These are phyloP conservation scores for Populus ilicifolia DNA, from an alignment of 345 rosid genomes.

Conservation along the genomic window DNA sequence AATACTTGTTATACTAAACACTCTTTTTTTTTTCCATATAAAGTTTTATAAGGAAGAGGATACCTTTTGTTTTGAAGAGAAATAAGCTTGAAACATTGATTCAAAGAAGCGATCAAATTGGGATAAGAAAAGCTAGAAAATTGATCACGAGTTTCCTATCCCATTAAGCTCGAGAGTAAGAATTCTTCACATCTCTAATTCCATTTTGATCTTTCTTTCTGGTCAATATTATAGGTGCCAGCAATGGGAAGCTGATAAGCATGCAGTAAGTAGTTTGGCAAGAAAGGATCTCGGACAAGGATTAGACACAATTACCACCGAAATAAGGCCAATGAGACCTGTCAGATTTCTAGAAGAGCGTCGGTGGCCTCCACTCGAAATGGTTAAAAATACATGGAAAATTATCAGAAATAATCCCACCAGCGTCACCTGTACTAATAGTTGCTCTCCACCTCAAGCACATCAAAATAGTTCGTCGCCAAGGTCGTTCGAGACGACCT, in stretches of 20 bases:
- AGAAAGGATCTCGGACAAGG: conserved; percentile 19
- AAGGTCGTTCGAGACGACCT: conserved; percentile 1
- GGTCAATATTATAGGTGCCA: conserved; percentile 10
- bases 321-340: conserved; percentile 29
- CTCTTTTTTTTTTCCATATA: background rate
- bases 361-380: conserved; percentile 40
- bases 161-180: background rate
- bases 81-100: background rate
- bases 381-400: conserved; percentile 27
- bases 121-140: too few species aligned
- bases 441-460: conserved; percentile 7
- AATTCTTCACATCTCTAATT: background rate
- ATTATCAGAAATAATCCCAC: conserved; percentile 3
- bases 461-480: conserved; percentile 1
- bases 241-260: background rate
- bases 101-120: too few species aligned
- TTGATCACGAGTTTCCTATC: background rate
- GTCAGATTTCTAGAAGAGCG: conserved; percentile 36
- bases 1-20: background rate
- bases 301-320: conserved; percentile 16
- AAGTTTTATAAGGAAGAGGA: background rate
- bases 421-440: background rate
- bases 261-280: background rate
- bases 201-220: background rate
- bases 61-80: background rate